A percentile compares a stretch with the other conserved stretches of the same genome.
Conservation (phyloP, 1,139 yeast species). For the Debaryomycetaceae sp. region DNA sequence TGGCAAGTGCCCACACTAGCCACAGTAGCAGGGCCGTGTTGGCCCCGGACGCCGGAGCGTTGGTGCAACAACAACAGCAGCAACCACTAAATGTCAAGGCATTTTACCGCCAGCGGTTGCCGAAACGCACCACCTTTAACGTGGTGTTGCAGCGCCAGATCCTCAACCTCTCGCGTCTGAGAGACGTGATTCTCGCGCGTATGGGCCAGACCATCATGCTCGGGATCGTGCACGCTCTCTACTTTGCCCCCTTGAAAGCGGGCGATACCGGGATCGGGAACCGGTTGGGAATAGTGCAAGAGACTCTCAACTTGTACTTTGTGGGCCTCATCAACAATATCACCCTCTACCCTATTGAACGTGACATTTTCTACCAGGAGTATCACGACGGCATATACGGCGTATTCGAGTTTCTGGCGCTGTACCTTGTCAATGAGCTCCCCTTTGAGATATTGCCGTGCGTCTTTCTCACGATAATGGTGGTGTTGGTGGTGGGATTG, state of each 20-base stretch:
- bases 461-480: conserved; percentile 10
- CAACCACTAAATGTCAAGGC: conserved; percentile 7
- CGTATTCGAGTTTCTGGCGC: conserved; percentile 10
- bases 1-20: background rate
- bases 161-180: conserved; percentile 10
- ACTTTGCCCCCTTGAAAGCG: conserved; percentile 13
- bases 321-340: conserved; percentile 16
- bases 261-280: conserved; percentile 11
- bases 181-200: conserved; percentile 11
- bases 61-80: background rate
- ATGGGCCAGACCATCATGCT: conserved; percentile 11
- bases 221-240: conserved; percentile 12
- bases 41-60: background rate
- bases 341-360: conserved; percentile 12
- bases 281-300: conserved; percentile 15
- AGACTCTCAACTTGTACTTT: conserved; percentile 12
- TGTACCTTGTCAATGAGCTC: conserved; percentile 14
- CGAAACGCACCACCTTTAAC: conserved; percentile 9
- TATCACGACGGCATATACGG: conserved; percentile 14
- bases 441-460: conserved; percentile 14
- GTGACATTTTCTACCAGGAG: conserved; percentile 17
- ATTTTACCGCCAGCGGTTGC: conserved; percentile 12
- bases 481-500: conserved; percentile 13
- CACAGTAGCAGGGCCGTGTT: too few relatives aligned
- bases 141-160: conserved; percentile 9